Base-by-base conservation (phyloP, 192 early-diverging fungal genomes). In the Piromyces finnis region DNA sequence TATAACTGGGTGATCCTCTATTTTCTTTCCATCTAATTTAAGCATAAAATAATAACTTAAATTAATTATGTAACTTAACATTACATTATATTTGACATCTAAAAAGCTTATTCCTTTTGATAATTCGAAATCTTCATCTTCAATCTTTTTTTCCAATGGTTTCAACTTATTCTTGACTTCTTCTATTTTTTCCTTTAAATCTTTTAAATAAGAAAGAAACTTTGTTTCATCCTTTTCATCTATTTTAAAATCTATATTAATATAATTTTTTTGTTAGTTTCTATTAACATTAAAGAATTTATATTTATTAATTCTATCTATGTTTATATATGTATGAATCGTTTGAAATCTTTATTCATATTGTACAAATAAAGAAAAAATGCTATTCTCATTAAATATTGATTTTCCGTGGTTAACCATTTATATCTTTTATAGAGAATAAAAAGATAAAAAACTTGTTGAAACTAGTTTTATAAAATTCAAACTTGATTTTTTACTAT, bases 61-160 rank as follows among this genome's bases (percentile, higher is more conserved):
- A 83, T 93, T 87, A 22, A 92, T 88, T 30, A 99, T 87, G 83
- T 99, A 99, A 37, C 92, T 90, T 18, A 97, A 86, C 84, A 97
- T 86, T 26, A 89, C 88, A 84, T 97, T 93, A 83, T 94, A 87
- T 87, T 97, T 96, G 41, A 96, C 90, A 85, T 97, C 94, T 12
- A 98, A 89, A 22, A 98, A 90, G 51, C 94, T 95, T 27, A 99
- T 87, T 29, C 96, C 96, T 30, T 92, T 92, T 29, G 85, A 85
- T 0, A 94, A 95, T 22, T 88, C 87, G 28, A 94, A 84, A 78
- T 92, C 87, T 36, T 86, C 87, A 27, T 85, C 79, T 22, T 84
- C 82, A 12, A 92, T 82, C 26, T 91, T 87, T n/a, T 68, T 68
- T 68, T 68, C 51, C 26, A 68, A 68, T 7, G 51, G 51, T 68